These are phyloP conservation scores for Akanthomyces lecanii DNA, from an alignment of 2,329 filamentous ascomycete species.

Conservation along the genomic window DNA sequence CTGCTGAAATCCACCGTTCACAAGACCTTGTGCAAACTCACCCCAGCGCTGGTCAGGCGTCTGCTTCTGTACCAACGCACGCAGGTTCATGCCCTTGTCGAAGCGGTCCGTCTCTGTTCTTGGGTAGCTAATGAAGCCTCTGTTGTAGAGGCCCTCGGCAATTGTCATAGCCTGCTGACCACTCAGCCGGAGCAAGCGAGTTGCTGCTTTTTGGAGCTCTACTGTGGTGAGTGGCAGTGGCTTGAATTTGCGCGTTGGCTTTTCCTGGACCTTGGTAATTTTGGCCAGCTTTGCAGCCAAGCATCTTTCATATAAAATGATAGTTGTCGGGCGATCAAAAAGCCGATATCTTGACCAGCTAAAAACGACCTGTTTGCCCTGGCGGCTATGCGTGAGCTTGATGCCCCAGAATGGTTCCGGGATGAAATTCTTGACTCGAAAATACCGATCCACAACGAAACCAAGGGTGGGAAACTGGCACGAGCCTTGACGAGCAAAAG, in stretches of 20 bases:
- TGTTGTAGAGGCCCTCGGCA: conserved; percentile 85
- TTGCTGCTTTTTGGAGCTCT: conserved; percentile 93
- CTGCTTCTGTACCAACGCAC: conserved; percentile 77
- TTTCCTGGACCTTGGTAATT: conserved; percentile 82
- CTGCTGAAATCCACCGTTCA: conserved; percentile 72
- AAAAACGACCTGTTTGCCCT: conserved; percentile 77
- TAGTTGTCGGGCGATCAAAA: conserved; percentile 79
- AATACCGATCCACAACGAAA: conserved; percentile 95
- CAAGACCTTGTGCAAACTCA: conserved; percentile 68
- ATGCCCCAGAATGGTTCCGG: conserved; percentile 92
- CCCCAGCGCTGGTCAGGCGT: conserved; percentile 74
- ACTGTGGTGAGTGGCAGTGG: conserved; percentile 92
- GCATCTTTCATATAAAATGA: conserved; percentile 82
- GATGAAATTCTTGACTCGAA: conserved; percentile 88
- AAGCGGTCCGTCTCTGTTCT: conserved; percentile 97
- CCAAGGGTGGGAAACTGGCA: conserved; percentile 97
- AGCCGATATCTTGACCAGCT: conserved; percentile 76
- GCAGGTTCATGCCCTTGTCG: conserved; percentile 82
- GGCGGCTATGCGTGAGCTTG: conserved; percentile 73
- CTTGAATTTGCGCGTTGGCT: conserved; percentile 90
- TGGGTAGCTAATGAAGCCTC: conserved; percentile 95
- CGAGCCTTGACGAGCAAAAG: conserved; percentile 51
- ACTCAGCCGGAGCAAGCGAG: conserved; percentile 81
- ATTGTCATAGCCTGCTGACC: conserved; percentile 85
- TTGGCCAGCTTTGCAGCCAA: conserved; percentile 70